A percentile compares a stretch with the other conserved stretches of the same genome.
Evolutionary conservation across 305 asterid species (phyloP).

Genomic region (Solanum hybrid): DNA sequence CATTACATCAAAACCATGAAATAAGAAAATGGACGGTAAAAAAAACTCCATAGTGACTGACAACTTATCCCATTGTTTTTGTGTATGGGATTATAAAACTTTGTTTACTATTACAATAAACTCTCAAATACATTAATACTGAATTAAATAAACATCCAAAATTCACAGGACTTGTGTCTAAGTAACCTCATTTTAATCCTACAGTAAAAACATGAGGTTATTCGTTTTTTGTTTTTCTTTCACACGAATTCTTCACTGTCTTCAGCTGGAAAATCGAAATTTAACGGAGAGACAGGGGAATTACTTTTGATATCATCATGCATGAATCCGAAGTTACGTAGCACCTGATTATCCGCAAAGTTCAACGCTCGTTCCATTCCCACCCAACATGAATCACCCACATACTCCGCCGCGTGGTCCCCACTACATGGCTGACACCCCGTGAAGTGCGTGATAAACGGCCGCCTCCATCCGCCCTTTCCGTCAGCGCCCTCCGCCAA

Average conservation of each 20-base stretch:
- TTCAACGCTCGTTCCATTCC: conserved; percentile 79
- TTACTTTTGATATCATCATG: conserved; percentile 33
- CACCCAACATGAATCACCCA: conserved; percentile 46
- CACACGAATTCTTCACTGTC: conserved; percentile 1
- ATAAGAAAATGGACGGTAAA: not conserved
- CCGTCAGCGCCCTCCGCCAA: conserved; percentile 23
- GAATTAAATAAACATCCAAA: not conserved
- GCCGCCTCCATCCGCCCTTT: conserved; percentile 42
- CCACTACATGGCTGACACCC: conserved; percentile 90
- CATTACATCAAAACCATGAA: not conserved
- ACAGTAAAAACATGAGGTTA: not conserved
- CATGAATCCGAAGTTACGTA: conserved; percentile 49
- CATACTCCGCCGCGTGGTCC: conserved; percentile 44
- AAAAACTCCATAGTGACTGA: not conserved
- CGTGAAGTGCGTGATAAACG: conserved; percentile 75
- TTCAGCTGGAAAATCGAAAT: conserved; percentile 30
- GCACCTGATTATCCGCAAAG: conserved; percentile 78
- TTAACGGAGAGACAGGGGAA: conserved; percentile 33
- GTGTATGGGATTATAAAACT: not conserved
- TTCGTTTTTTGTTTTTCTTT: not conserved
- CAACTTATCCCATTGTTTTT: not conserved
- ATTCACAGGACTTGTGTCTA: not conserved
- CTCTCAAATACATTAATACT: not conserved
- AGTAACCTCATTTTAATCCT: not conserved
- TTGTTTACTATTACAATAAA: not conserved